Conservation (phyloP, 345 rosid species). For the Linum lewisii region DNA sequence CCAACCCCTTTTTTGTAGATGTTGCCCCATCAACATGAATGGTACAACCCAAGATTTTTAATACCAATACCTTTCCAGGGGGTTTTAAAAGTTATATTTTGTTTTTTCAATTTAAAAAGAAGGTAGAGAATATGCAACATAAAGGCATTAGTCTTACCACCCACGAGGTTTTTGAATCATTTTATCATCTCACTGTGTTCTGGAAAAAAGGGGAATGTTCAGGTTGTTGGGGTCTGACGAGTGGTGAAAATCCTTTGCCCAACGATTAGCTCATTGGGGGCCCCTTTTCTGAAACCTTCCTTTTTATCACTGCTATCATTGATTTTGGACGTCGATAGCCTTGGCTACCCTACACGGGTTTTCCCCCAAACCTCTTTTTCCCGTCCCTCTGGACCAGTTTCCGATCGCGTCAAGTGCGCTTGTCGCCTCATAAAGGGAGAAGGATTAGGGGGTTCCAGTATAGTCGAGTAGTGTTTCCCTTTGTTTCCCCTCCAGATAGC, state of each 20-base stretch:
- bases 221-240: constrained; percentile 25
- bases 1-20: too few relatives aligned
- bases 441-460: constrained; percentile 51
- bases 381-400: constrained; percentile 46
- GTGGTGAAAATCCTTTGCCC: constrained; percentile 36
- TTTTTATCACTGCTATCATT: constrained; percentile 40
- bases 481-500: constrained; percentile 65
- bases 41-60: too few relatives aligned
- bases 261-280: constrained; percentile 42
- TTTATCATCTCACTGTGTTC: too few relatives aligned
- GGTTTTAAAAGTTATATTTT: too few relatives aligned
- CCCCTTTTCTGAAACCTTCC: constrained; percentile 45
- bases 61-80: too few relatives aligned
- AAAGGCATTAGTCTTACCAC: too few relatives aligned
- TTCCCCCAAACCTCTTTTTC: constrained; percentile 52
- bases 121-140: too few relatives aligned
- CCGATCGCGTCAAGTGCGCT: constrained; percentile 61
- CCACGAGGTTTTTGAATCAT: too few relatives aligned
- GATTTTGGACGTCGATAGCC: constrained; percentile 56
- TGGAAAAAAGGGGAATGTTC: constrained; percentile 19
- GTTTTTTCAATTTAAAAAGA: too few relatives aligned
- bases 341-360: constrained; percentile 49
- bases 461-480: constrained; percentile 57
- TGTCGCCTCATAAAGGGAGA: constrained; percentile 62
- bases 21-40: too few relatives aligned